A percentile compares a stretch with the other conserved stretches of the same genome.
These are phyloP conservation scores for Pseudogymnoascus sp. DNA, from an alignment of 2,329 filamentous ascomycete genomes.

Conservation along the genomic window DNA sequence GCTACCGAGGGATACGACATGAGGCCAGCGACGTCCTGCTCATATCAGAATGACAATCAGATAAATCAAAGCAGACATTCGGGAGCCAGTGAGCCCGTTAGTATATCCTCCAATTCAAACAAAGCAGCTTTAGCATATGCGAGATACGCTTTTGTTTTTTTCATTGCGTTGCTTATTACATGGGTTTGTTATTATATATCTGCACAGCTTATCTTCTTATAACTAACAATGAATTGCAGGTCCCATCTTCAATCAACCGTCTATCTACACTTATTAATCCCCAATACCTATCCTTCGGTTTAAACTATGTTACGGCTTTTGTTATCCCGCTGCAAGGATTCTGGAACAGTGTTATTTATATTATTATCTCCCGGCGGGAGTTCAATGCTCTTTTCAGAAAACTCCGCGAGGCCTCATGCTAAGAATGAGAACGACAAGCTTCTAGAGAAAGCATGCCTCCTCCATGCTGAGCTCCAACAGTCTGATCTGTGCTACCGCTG, in stretches of 20 bases:
- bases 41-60: too few relatives aligned
- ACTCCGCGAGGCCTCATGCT: too few relatives aligned
- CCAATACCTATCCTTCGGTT: background rate
- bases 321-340: slow-evolving; percentile 55
- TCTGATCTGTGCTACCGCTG: too few relatives aligned
- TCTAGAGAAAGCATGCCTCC: too few relatives aligned
- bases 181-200: slow-evolving; percentile 42
- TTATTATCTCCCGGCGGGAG: background rate
- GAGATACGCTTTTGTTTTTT: slow-evolving; percentile 62
- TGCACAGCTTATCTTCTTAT: background rate
- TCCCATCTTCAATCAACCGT: slow-evolving; percentile 13
- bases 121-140: slow-evolving; percentile 59
- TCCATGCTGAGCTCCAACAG: too few relatives aligned
- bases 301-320: slow-evolving; percentile 13
- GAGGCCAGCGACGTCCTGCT: too few relatives aligned
- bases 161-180: slow-evolving; percentile 59
- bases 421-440: too few relatives aligned
- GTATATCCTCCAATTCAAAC: slow-evolving; percentile 31
- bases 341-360: slow-evolving; percentile 49
- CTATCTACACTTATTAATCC: slow-evolving; percentile 11
- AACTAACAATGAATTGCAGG: background rate
- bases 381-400: background rate
- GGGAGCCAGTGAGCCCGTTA: background rate
- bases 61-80: background rate
- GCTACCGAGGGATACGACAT: background rate